A percentile compares a stretch with the other conserved stretches of the same genome.
phyloP scores from a whole-genome alignment of 352 stramenopile genomes.

The Globisporangium spiculum region DNA sequence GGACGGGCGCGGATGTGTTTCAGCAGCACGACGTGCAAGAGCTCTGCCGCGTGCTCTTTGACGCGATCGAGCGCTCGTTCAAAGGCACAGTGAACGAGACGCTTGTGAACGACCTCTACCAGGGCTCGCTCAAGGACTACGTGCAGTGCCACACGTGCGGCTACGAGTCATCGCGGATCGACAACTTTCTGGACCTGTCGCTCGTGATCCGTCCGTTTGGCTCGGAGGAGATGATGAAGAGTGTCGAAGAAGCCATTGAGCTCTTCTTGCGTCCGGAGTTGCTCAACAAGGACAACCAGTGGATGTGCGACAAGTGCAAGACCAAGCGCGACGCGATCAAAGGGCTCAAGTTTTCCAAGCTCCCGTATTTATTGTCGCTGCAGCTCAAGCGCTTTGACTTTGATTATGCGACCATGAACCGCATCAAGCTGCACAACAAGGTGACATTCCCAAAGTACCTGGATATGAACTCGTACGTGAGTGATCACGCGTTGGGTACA shows the following conservation, averaged over 20 bases:
- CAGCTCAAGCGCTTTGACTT: constrained; percentile 92
- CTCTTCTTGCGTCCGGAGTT: constrained; percentile 85
- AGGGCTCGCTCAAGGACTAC: constrained; percentile 87
- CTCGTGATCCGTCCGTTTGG: constrained; percentile 88
- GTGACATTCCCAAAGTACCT: constrained; percentile 89
- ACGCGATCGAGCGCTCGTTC: constrained; percentile 87
- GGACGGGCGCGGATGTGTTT: constrained; percentile 86
- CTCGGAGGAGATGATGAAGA: constrained; percentile 81
- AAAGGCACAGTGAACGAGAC: constrained; percentile 85
- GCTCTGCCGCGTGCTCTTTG: constrained; percentile 88
- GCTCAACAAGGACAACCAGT: constrained; percentile 89
- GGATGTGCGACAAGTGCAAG: constrained; percentile 80
- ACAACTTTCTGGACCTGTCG: constrained; percentile 89
- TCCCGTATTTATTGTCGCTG: constrained; percentile 87
- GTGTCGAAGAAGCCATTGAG: constrained; percentile 84
- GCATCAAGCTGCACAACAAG: constrained; percentile 85
- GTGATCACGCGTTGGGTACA: constrained; percentile 41
- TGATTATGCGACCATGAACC: constrained; percentile 88
- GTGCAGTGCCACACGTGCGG: constrained; percentile 83
- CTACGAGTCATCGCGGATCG: constrained; percentile 82
- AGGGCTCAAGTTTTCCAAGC: constrained; percentile 84
- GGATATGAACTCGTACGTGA: constrained; percentile 88
- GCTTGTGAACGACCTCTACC: constrained; percentile 86
- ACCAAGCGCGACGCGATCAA: constrained; percentile 90
- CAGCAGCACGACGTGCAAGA: constrained; percentile 93